Evolutionary conservation across 139 green algal species (phyloP), one percentile per base, ranked within the genome.

Genomic region (Chlorella sp.): DNA sequence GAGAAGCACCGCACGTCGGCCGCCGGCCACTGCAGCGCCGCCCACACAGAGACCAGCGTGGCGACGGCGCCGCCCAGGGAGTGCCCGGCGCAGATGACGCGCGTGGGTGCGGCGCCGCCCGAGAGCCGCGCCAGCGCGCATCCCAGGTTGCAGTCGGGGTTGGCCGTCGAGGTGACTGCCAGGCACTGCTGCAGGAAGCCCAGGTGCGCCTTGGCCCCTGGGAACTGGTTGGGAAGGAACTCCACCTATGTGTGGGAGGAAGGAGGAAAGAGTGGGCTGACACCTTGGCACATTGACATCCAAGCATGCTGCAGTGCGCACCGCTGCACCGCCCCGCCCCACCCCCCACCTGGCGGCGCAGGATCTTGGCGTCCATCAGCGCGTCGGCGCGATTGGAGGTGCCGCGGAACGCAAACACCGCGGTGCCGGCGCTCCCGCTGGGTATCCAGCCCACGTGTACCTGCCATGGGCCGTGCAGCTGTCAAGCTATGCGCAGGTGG

Each of bases 121-220:
- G 51, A 60, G 12, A 60, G 51, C 25, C 23, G 6, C 2, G 48
- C 48, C 19, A 17, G 19, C 48, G 27, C 51, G n/a, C n/a, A n/a
- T n/a, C n/a, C n/a, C n/a, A n/a, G n/a, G n/a, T n/a, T n/a, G n/a
- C n/a, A n/a, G n/a, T n/a, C n/a, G n/a, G n/a, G n/a, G n/a, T n/a
- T n/a, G n/a, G n/a, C n/a, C n/a, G n/a, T n/a, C n/a, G n/a, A n/a
- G n/a, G n/a, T n/a, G n/a, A n/a, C n/a, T n/a, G n/a, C n/a, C n/a
- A n/a, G n/a, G n/a, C n/a, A n/a, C 51, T 60, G 51, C 51, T 60
- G 51, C 51, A 60, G 51, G 51, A 60, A 60, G 51, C 51, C 51
- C 51, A 60, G 17, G 51, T 60, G 51, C 25, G 25, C 29, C 51
- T 60, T 60, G 51, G 51, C 51, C 6, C 51, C 51, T 8, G 51